Base-by-base conservation (phyloP, 129 eudicot species). In the Solidago caesia region DNA sequence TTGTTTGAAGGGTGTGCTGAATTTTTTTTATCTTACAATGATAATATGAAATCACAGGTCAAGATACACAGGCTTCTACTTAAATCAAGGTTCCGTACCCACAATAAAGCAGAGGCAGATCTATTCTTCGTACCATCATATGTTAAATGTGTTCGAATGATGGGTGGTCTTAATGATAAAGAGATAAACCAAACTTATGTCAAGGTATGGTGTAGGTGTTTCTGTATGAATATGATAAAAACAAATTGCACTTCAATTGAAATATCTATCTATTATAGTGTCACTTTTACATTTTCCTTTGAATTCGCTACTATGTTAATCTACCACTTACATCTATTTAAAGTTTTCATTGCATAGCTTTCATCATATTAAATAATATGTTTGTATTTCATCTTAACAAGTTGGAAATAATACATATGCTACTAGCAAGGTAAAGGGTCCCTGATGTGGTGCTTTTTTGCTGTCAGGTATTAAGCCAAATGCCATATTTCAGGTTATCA, bases 101-200 rank as follows among this genome's bases (percentile, higher is more conserved):
- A 71, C 75, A 86, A 83, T 68, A 86, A 93, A 84, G 89, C 74
- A 62, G 92, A 89, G 52, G 98, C 98, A 6, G 89, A 93, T 85
- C 79, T 93, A 71, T 93, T 93, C 81, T 93, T 90, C 42, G 91
- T 93, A 39, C 98, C 98, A 2, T 72, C 90, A 43, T 93, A 93
- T 85, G 92, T 81, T 51, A 93, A 93, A 80, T 93, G 98, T 82
- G 98, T 93, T 41, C 96, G 96, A 25, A 90, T 90, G 98, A 83
- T 86, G 91, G 92, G 96, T 53, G 96, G 96, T 60, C 84, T 93
- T 55, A 90, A 79, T 78, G 98, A 91, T 79, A 90, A 88, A 71
- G 96, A 93, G 84, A 93, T 93, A 67, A 88, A 88, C 81, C 90
- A 87, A 73, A 82, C 96, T 61, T 93, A 85, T 81, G 96, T 90